Conservation (phyloP, 2,329 filamentous ascomycete species). For the Daldinia sp. region DNA sequence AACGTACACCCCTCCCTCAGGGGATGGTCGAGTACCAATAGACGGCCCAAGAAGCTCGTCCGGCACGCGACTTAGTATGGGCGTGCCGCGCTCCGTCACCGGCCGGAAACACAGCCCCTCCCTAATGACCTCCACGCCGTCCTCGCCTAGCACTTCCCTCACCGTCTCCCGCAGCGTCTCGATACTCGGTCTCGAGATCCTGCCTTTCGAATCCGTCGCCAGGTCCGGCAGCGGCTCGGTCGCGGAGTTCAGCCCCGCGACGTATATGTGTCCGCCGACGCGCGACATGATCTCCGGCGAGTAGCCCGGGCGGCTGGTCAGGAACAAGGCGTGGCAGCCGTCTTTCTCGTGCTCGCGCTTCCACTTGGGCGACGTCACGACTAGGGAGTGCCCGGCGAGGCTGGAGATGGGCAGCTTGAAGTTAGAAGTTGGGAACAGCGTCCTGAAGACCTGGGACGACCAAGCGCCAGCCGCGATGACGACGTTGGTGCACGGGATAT, state of each 20-base stretch:
- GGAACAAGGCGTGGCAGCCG: constrained; percentile 77
- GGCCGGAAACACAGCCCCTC: constrained; percentile 80
- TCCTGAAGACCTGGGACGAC: constrained; percentile 73
- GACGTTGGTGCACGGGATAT: constrained; percentile 73
- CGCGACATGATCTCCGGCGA: constrained; percentile 79
- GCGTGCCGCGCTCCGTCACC: constrained; percentile 71
- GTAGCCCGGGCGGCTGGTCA: constrained; percentile 65
- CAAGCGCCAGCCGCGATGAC: constrained; percentile 78
- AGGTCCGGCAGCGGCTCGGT: constrained; percentile 69
- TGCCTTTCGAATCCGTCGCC: constrained; percentile 60
- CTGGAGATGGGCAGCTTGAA: constrained; percentile 68
- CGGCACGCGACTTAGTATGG: constrained; percentile 70
- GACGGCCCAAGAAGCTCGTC: constrained; percentile 67
- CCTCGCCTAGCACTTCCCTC: constrained; percentile 59
- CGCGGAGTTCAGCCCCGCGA: constrained; percentile 77
- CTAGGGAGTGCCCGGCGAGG: constrained; percentile 78
- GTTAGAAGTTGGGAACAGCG: constrained; percentile 70
- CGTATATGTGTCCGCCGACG: constrained; percentile 75
- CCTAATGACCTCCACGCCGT: constrained; percentile 70
- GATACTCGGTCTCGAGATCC: constrained; percentile 61
- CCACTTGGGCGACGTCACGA: constrained; percentile 72
- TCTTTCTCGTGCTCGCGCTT: constrained; percentile 56
- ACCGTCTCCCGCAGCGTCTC: constrained; percentile 63
- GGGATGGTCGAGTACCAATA: constrained; percentile 56
- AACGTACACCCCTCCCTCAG: constrained; percentile 74